Percentiles rank a stretch among this genome's conserved stretches.
phyloP scores from a whole-genome alignment of 2,329 filamentous ascomycete species.

The Lecanicillium sp. region DNA sequence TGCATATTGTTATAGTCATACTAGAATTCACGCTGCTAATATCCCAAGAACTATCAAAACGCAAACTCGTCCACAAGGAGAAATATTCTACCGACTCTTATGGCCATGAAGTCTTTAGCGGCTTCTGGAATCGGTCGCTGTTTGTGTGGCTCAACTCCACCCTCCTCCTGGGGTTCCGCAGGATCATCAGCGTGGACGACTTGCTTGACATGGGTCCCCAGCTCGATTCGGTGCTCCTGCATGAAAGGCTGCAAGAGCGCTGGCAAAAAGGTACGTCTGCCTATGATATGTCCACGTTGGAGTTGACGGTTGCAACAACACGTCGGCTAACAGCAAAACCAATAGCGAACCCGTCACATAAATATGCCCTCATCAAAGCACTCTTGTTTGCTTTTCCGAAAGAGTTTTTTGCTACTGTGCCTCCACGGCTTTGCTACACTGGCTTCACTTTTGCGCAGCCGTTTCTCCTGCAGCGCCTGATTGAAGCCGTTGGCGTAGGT shows the following conservation, averaged over 20 bases:
- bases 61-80: neutral
- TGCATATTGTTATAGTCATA: constrained; percentile 17
- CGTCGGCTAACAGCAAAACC: too few relatives aligned
- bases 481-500: neutral
- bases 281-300: too few relatives aligned
- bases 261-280: neutral
- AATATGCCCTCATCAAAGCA: constrained; percentile 1
- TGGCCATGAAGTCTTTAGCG: constrained; percentile 12
- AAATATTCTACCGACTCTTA: constrained; percentile 3
- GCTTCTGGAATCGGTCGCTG: constrained; percentile 10
- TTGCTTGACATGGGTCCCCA: constrained; percentile 1
- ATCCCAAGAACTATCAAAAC: constrained; percentile 23
- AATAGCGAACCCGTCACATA: neutral
- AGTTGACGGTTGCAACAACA: too few relatives aligned
- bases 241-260: neutral
- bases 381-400: neutral
- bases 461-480: constrained; percentile 3
- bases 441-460: constrained; percentile 7
- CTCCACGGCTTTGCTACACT: neutral
- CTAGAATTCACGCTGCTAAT: constrained; percentile 19
- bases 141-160: constrained; percentile 2
- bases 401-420: constrained; percentile 1
- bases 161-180: neutral
- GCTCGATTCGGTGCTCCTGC: neutral
- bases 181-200: neutral